Conservation (phyloP, 2,329 filamentous ascomycete genomes). For the Verticillium albo-atrum region DNA sequence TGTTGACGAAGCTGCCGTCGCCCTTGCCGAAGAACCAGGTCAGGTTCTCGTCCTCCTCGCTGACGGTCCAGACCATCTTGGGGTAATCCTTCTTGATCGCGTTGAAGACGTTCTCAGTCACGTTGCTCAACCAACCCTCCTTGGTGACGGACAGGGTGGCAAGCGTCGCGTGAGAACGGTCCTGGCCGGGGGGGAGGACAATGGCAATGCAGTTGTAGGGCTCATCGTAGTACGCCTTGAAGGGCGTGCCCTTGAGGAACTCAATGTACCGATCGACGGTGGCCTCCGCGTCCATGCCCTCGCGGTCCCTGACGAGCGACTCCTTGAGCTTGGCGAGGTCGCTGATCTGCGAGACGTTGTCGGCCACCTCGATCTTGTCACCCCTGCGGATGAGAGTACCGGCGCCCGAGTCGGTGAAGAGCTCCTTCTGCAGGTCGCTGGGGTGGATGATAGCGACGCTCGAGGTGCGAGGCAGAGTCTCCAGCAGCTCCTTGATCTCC, state of each 20-base stretch:
- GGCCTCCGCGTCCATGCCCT: conserved; percentile 74
- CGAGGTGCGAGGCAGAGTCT: conserved; percentile 82
- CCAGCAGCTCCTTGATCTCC: conserved; percentile 91
- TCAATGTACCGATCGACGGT: conserved; percentile 86
- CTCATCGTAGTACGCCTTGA: conserved; percentile 94
- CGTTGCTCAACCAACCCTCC: conserved; percentile 88
- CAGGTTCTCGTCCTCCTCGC: conserved; percentile 91
- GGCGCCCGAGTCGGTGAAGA: conserved; percentile 93
- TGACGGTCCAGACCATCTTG: conserved; percentile 93
- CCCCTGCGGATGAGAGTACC: conserved; percentile 90
- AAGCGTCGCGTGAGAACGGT: conserved; percentile 70
- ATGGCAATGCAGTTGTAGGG: conserved; percentile 89
- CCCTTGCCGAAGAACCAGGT: conserved; percentile 99
- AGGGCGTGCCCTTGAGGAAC: conserved; percentile 69
- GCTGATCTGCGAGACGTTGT: conserved; percentile 67
- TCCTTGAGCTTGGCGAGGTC: conserved; percentile 75
- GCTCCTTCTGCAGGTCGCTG: conserved; percentile 89
- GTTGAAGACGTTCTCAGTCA: conserved; percentile 91
- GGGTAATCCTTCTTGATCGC: conserved; percentile 92
- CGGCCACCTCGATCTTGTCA: conserved; percentile 77
- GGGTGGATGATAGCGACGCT: conserved; percentile 98
- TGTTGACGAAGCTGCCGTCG: conserved; percentile 81
- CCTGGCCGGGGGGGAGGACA: conserved; percentile 68
- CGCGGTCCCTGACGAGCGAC: conserved; percentile 75
- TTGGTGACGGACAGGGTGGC: conserved; percentile 92